Base-by-base conservation (phyloP, 1,284 basidiomycete species). In the Fistulinella staudtii region DNA sequence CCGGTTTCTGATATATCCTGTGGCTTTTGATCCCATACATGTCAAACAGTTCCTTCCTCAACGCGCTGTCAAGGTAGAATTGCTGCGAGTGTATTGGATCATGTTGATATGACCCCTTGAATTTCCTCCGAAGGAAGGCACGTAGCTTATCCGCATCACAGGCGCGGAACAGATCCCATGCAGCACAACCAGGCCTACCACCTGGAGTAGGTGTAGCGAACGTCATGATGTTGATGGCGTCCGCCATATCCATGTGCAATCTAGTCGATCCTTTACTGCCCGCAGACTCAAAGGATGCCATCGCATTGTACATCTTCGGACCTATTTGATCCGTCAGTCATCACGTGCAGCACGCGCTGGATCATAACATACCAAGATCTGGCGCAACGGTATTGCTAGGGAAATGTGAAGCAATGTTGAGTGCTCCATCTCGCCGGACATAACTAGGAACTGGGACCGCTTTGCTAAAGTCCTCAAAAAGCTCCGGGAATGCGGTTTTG, bases 241-340 rank as follows among this genome's bases (percentile, higher is more conserved):
- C 93, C 0, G 93, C 92, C 76, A 95, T 92, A 66, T 97, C 93
- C 91, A 95, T 94, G 61, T 97, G 93, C 41, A 97, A 65, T 37
- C 91, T 74, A 3, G 94, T 97, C 20, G 88, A 83, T 8, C 89
- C 88, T 55, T 86, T 85, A 55, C 79, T 86, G 7, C 83, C 84
- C 17, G 71, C 61, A 11, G 66, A 65, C 51, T 82, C 79, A 30
- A 67, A 74, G 8, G 83, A 82, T 9, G 82, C 79, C 73, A 85
- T 76, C 1, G 85, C 81, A 49, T 86, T 88, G 60, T 88, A 89
- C 85, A 88, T 88, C 63, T 87, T 86, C 0, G 85, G 85, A 5
- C 85, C 84, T 86, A 50, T 10, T 44, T 37, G 29, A 51, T 60
- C 46, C 66, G 57, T 73, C 71, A 72, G 45, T 35, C 9, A 29